phyloP scores from a whole-genome alignment of 1,284 basidiomycete species.

The Tremellales sp. region DNA sequence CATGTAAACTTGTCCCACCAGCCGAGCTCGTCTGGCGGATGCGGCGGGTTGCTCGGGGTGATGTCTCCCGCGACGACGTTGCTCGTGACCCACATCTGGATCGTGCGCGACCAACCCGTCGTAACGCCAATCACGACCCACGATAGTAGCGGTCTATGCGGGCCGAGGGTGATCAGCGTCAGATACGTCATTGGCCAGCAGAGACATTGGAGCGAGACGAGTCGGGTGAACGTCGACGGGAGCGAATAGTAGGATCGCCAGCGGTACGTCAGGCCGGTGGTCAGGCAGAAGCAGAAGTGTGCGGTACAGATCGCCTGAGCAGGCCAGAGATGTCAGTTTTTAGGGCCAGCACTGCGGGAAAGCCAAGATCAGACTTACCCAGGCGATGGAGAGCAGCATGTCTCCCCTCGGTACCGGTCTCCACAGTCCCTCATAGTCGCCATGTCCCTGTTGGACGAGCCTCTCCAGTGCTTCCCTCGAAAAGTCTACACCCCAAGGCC shows the following conservation, averaged over 20 bases:
- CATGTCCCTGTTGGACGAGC: conserved; percentile 25
- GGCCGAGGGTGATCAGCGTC: conserved; percentile 45
- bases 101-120: conserved; percentile 43
- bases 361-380: conserved; percentile 27
- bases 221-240: conserved; percentile 47
- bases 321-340: background rate
- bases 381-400: conserved; percentile 37
- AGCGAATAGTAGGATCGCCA: conserved; percentile 50
- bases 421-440: conserved; percentile 24
- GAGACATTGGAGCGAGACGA: conserved; percentile 50
- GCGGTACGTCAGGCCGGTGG: conserved; percentile 48
- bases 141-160: conserved; percentile 40
- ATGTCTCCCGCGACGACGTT: conserved; percentile 33
- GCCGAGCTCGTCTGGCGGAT: conserved; percentile 17
- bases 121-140: conserved; percentile 51
- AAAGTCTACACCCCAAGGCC: conserved; percentile 45
- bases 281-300: conserved; percentile 49
- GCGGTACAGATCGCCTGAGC: conserved; percentile 46
- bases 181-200: conserved; percentile 50
- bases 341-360: background rate
- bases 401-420: conserved; percentile 28
- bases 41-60: background rate
- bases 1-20: conserved; percentile 34
- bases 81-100: conserved; percentile 51
- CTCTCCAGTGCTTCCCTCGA: conserved; percentile 38